phyloP scores from a whole-genome alignment of 768 basidiomycete species.

The Mycena chlorophos region DNA sequence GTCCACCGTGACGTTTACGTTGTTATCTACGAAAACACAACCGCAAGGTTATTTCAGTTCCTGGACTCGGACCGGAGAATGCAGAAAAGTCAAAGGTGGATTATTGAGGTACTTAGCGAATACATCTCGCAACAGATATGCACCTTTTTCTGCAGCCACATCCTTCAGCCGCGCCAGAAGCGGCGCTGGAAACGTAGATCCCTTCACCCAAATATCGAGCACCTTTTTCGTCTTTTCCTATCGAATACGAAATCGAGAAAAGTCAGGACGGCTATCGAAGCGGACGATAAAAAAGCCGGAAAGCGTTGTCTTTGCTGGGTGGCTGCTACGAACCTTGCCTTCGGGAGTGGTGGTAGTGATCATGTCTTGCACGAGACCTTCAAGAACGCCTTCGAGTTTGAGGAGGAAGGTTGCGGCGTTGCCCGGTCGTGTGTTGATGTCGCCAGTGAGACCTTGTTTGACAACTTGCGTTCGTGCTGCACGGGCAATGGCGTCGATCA shows the following conservation, averaged over 20 bases:
- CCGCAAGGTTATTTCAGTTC: slow-evolving; percentile 67
- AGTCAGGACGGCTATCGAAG: slow-evolving; percentile 42
- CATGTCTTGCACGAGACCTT: slow-evolving; percentile 88
- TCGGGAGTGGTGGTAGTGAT: slow-evolving; percentile 61
- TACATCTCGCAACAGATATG: slow-evolving; percentile 66
- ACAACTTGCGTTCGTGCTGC: slow-evolving; percentile 69
- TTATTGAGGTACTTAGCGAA: slow-evolving; percentile 87
- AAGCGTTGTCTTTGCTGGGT: neutral
- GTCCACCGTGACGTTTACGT: slow-evolving; percentile 41
- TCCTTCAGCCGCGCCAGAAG: slow-evolving; percentile 73
- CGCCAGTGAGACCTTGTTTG: slow-evolving; percentile 62
- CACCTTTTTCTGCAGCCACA: slow-evolving; percentile 79
- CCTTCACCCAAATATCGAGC: slow-evolving; percentile 95
- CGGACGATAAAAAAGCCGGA: neutral
- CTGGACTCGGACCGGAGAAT: slow-evolving; percentile 48
- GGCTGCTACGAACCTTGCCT: slow-evolving; percentile 78
- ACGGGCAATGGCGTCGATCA: slow-evolving; percentile 89
- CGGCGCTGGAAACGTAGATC: slow-evolving; percentile 80
- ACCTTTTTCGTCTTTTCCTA: slow-evolving; percentile 98
- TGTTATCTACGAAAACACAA: slow-evolving; percentile 65
- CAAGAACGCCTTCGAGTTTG: slow-evolving; percentile 88
- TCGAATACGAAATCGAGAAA: slow-evolving; percentile 31
- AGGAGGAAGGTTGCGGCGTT: slow-evolving; percentile 81
- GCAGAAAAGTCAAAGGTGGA: slow-evolving; percentile 51
- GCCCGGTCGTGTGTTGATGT: slow-evolving; percentile 56